Evolutionary conservation across 331 rosid genomes (phyloP), one percentile per base, ranked within the genome.

Genomic region (Telfairia occidentalis): DNA sequence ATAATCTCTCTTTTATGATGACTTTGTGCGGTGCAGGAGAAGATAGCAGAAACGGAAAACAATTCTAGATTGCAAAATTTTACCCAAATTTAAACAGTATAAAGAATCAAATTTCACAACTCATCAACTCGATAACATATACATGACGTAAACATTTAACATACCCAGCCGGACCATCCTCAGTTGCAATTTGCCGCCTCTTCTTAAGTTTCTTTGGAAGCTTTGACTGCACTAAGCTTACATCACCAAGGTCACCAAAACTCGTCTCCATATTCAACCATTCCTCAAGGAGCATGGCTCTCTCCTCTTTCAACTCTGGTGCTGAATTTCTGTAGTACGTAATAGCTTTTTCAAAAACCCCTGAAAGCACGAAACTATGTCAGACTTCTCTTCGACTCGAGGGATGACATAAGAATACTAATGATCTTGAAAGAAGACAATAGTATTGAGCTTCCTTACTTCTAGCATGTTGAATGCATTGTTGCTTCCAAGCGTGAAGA

Each of bases 171-270:
- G 91, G 89, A 69, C 96, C 98, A 15, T 90, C 96, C 75, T 90
- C 96, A 2, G 81, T 76, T 16, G 49, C 65, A 42, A 90, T 83
- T 5, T 82, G 87, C 73, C 89, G 86, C 84, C 90, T 90, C 89
- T 89, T 90, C 82, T 92, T 92, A 72, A 92, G 90, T 77, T 87
- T 92, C 87, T 89, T 92, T 19, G 98, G 98, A 57, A 88, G 83
- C 85, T 90, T 92, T 45, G 96, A 42, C 83, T 83, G 90, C 71
- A 92, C 98, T 77, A 89, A 63, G 83, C 87, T 81, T 50, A 84
- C 85, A 81, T 92, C 92, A 34, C 96, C 98, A 32, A 87, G 61
- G 37, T 87, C 91, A 11, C 91, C 96, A 71, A 85, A 88, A 42
- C 79, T 75, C 8, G 86, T 76, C 84, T 90, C 96, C 91, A 89